Percentiles rank a stretch among this genome's conserved stretches.
Evolutionary conservation across 768 basidiomycete species (phyloP).

Genomic region (Auricularia heimuer): DNA sequence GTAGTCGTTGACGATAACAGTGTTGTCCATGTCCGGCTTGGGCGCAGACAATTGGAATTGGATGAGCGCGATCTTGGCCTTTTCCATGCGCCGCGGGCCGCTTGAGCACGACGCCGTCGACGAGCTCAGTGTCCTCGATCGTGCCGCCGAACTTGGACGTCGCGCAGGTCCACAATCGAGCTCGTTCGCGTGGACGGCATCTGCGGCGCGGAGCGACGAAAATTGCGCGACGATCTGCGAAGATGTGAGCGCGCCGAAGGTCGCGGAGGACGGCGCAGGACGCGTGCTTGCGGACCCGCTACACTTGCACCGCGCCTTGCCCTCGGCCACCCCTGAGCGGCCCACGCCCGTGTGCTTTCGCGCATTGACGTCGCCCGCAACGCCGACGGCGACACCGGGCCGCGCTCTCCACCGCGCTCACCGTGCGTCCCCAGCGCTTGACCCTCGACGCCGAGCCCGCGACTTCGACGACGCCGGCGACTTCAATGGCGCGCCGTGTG

Average conservation of each 20-base stretch:
- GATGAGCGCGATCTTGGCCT: conserved; percentile 95
- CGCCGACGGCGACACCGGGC: too few relatives aligned
- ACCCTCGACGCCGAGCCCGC: too few relatives aligned
- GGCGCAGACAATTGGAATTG: conserved; percentile 98
- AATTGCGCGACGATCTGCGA: conserved; percentile 95
- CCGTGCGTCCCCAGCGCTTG: too few relatives aligned
- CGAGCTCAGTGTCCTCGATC: conserved; percentile 95
- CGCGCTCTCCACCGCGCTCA: too few relatives aligned
- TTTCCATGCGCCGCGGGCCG: conserved; percentile 91
- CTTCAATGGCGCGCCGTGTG: too few relatives aligned
- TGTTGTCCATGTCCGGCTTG: conserved; percentile 99
- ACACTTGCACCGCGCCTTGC: too few relatives aligned
- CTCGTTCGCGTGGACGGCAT: conserved; percentile 82
- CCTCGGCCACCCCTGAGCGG: too few relatives aligned
- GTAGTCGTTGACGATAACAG: conserved; percentile 98
- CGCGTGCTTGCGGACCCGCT: conserved; percentile 27
- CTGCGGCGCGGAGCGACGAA: conserved; percentile 92
- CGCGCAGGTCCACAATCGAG: conserved; percentile 90
- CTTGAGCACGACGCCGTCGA: conserved; percentile 97
- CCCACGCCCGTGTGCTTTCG: too few relatives aligned
- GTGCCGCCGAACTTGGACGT: conserved; percentile 98
- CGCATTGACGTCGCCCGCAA: too few relatives aligned
- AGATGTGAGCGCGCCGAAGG: neutral
- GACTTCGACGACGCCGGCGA: too few relatives aligned
- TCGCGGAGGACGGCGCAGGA: conserved; percentile 1